phyloP scores from a whole-genome alignment of 2,329 filamentous ascomycete species.

The Sporothrix protearum region DNA sequence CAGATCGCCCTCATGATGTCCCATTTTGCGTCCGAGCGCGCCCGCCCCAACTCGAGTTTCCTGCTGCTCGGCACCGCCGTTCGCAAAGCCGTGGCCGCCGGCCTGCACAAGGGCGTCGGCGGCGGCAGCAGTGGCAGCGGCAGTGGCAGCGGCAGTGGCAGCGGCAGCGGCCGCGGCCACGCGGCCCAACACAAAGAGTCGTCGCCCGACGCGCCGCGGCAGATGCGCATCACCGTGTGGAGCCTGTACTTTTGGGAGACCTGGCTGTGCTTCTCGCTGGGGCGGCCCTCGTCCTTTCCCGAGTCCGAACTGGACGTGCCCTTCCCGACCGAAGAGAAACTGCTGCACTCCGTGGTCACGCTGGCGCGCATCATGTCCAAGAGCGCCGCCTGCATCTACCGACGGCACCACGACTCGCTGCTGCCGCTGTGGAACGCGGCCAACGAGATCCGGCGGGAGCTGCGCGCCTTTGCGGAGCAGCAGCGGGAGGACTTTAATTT shows the following conservation, averaged over 20 bases:
- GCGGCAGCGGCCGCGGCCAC: background rate
- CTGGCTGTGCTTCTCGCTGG: conserved; percentile 28
- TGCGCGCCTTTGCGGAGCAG: conserved; percentile 26
- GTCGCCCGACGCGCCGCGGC: conserved; percentile 22
- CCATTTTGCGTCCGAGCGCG: conserved; percentile 24
- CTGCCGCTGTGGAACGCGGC: conserved; percentile 28
- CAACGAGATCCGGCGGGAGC: conserved; percentile 26
- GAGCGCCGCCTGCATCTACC: conserved; percentile 25
- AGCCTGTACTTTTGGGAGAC: conserved; percentile 28
- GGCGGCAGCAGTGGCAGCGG: conserved; percentile 21
- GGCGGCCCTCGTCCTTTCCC: conserved; percentile 27
- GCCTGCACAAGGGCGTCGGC: conserved; percentile 28
- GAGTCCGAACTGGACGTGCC: conserved; percentile 27
- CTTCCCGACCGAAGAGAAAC: conserved; percentile 25
- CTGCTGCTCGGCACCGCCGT: conserved; percentile 25
- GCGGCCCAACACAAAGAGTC: conserved; percentile 12
- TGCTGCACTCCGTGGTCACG: conserved; percentile 24
- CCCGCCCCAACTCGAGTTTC: conserved; percentile 25
- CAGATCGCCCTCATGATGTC: conserved; percentile 29
- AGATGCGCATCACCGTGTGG: conserved; percentile 27
- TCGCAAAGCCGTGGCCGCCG: conserved; percentile 27
- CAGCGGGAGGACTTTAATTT: conserved; percentile 24
- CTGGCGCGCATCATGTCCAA: conserved; percentile 27
- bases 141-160: conserved; percentile 20
- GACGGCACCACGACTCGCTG: conserved; percentile 26